These are phyloP conservation scores for Thalassiosira mediterranea DNA, from an alignment of 352 stramenopile species.

Conservation along the genomic window DNA sequence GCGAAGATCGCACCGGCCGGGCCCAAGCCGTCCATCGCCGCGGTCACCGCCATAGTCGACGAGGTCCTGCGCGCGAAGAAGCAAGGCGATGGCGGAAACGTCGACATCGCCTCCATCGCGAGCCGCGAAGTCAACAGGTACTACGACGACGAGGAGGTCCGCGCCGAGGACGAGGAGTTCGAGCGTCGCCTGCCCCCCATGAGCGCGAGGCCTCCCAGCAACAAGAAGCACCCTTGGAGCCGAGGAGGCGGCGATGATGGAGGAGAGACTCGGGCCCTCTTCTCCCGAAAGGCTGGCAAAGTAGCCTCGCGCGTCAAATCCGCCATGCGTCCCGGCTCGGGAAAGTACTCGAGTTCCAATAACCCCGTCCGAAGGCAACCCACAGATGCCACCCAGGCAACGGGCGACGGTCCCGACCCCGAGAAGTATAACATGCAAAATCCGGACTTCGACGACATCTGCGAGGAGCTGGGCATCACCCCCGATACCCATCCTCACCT, in stretches of 20 bases:
- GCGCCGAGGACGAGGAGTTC: neutral
- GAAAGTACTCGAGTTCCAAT: too few species aligned
- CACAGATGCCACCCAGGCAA: too few species aligned
- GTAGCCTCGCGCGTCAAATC: neutral
- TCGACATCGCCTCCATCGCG: constrained; percentile 18
- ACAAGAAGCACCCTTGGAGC: constrained; percentile 2
- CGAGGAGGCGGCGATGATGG: neutral
- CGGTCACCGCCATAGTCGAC: constrained; percentile 30
- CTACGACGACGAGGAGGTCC: constrained; percentile 1
- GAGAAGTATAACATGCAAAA: neutral
- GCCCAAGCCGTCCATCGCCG: constrained; percentile 19
- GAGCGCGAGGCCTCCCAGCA: neutral
- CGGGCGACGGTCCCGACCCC: too few species aligned
- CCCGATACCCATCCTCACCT: constrained; percentile 24
- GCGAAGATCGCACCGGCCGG: too few species aligned
- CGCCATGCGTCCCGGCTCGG: neutral
- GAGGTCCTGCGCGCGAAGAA: constrained; percentile 18
- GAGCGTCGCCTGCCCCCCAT: neutral
- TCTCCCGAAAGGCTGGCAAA: neutral
- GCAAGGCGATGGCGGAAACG: neutral
- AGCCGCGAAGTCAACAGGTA: constrained; percentile 16
- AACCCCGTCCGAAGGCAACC: too few species aligned
- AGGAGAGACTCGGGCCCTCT: neutral
- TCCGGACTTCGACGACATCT: constrained; percentile 27
- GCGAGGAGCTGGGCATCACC: constrained; percentile 32